phyloP scores from a whole-genome alignment of 139 green algal species.

The Chlamydomonas applanata region DNA sequence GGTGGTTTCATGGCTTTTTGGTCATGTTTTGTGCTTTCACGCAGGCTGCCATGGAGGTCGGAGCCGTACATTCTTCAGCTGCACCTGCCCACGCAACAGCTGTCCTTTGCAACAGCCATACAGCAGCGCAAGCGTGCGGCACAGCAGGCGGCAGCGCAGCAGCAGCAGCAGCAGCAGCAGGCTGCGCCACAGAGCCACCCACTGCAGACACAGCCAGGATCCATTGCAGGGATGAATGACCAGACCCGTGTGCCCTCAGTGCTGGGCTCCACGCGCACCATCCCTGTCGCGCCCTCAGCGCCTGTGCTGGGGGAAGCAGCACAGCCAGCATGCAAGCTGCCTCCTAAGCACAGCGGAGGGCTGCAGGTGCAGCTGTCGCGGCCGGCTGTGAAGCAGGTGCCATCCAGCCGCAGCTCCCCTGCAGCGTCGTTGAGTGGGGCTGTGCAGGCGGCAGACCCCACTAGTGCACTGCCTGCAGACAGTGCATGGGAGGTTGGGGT shows the following conservation, averaged over 20 bases:
- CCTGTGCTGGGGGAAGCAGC: neutral
- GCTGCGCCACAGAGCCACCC: neutral
- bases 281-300: no score
- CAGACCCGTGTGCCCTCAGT: neutral
- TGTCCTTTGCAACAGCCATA: conserved; percentile 3
- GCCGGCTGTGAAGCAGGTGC: neutral
- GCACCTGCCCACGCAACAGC: conserved; percentile 44
- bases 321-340: neutral
- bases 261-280: no score
- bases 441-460: neutral
- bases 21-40: no score
- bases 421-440: neutral
- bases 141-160: neutral
- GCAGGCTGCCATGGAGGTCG: conserved; percentile 55
- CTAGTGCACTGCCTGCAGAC: no score
- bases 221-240: neutral
- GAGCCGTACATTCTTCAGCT: conserved; percentile 64
- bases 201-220: neutral
- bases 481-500: conserved; percentile 22
- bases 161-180: neutral
- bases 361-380: neutral
- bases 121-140: conserved; percentile 6
- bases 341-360: neutral
- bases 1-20: no score
- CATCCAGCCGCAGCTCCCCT: neutral